These are phyloP conservation scores for Prunus armeniaca DNA, from an alignment of 306 rosid genomes.

Conservation along the genomic window DNA sequence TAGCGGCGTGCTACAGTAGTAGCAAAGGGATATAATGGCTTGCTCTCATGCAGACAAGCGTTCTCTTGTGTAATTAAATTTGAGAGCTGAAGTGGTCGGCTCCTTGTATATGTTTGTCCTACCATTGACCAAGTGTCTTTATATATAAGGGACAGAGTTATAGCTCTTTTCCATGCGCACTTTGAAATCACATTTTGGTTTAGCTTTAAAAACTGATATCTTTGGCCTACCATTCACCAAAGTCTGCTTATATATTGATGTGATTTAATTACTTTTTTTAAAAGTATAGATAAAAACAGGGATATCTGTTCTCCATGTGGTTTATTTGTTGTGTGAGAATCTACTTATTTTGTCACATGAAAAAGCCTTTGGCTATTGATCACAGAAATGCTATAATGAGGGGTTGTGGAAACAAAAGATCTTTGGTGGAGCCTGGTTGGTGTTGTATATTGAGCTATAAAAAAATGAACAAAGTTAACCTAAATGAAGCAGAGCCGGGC, in stretches of 20 bases:
- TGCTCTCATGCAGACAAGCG: neutral
- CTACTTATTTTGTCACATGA: neutral
- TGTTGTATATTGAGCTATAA: neutral
- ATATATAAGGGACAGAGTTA: conserved; percentile 9
- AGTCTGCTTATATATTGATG: no score
- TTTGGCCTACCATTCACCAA: neutral
- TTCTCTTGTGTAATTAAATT: neutral
- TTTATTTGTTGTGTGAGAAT: neutral
- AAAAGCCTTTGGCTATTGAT: neutral
- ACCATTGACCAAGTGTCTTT: conserved; percentile 12
- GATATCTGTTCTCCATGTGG: neutral
- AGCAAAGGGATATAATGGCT: neutral
- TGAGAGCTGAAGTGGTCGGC: conserved; percentile 10
- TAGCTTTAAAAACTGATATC: neutral
- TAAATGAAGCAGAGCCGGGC: neutral
- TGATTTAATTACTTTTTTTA: no score
- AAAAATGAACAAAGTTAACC: neutral
- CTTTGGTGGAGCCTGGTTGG: no score
- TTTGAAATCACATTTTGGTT: neutral
- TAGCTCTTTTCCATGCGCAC: conserved; percentile 4
- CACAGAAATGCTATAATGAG: no score
- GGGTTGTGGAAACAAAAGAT: no score
- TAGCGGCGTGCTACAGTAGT: neutral
- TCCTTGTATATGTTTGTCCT: neutral
- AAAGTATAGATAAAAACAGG: no score